These are phyloP conservation scores for Arthrinium phaeospermum DNA, from an alignment of 2,329 filamentous ascomycete genomes.

Conservation along the genomic window DNA sequence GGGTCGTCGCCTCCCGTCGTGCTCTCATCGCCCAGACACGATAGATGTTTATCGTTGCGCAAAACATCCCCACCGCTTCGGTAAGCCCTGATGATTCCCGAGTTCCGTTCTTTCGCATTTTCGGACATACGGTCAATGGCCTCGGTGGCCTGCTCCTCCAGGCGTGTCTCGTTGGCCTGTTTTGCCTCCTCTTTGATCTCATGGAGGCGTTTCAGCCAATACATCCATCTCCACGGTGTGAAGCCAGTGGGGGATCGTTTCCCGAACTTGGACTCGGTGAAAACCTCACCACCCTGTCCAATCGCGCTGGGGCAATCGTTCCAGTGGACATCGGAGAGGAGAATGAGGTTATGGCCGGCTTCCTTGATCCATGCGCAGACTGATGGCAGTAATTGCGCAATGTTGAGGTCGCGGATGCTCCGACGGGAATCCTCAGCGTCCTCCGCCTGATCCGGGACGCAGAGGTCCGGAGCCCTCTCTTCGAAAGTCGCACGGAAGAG, in stretches of 20 bases:
- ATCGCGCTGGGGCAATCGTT: slow-evolving; percentile 7
- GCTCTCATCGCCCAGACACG: background rate
- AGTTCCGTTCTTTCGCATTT: background rate
- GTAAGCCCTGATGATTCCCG: slow-evolving; percentile 3
- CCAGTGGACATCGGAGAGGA: slow-evolving; percentile 1
- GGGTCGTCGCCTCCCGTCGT: background rate
- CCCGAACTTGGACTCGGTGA: slow-evolving; percentile 1
- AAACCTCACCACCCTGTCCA: background rate
- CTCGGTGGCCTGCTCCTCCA: background rate
- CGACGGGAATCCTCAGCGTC: background rate
- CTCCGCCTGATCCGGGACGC: background rate
- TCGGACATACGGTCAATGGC: background rate
- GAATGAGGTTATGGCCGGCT: background rate
- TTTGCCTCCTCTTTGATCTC: slow-evolving; percentile 14
- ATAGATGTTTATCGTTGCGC: background rate
- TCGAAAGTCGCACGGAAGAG: background rate
- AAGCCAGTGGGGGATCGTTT: slow-evolving; percentile 7
- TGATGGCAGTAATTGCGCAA: background rate
- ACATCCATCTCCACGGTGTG: slow-evolving; percentile 9
- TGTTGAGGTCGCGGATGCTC: background rate
- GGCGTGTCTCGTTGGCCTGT: background rate
- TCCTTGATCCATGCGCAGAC: slow-evolving; percentile 10
- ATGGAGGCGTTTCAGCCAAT: slow-evolving; percentile 13
- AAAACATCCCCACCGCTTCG: background rate
- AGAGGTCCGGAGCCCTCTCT: background rate